phyloP scores from a whole-genome alignment of 768 basidiomycete genomes.

The Megacollybia marginata region DNA sequence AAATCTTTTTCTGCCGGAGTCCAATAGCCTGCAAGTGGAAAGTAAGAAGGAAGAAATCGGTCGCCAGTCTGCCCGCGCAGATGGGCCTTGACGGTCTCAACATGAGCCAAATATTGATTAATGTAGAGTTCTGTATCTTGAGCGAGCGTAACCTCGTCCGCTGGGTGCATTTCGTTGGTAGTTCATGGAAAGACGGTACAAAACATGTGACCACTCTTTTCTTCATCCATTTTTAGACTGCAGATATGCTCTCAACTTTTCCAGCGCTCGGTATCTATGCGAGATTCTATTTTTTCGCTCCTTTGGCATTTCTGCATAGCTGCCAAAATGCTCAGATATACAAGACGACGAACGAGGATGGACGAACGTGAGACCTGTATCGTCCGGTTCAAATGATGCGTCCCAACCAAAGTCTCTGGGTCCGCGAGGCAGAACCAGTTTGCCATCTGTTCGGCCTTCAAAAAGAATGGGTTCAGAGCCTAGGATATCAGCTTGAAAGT shows the following conservation, averaged over 20 bases:
- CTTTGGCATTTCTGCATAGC: conserved; percentile 71
- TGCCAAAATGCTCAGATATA: conserved; percentile 13
- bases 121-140: no score
- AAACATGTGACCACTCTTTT: no score
- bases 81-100: no score
- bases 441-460: conserved; percentile 62
- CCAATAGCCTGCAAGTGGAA: conserved; percentile 46
- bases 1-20: conserved; percentile 55
- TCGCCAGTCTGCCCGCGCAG: no score
- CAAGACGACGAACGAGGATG: not conserved
- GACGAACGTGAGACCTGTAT: conserved; percentile 51
- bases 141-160: no score
- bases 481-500: conserved; percentile 5
- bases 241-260: conserved; percentile 50
- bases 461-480: conserved; percentile 70
- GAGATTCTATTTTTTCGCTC: conserved; percentile 67
- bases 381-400: conserved; percentile 52
- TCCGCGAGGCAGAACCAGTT: conserved; percentile 59
- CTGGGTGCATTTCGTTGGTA: no score
- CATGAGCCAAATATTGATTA: no score
- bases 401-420: conserved; percentile 63
- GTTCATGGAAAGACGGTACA: no score
- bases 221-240: conserved; percentile 8
- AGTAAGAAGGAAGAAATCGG: conserved; percentile 15
- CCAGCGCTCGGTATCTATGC: conserved; percentile 69